phyloP scores from a whole-genome alignment of 805 yeast species.

The Cyberlindnera lachancei region DNA sequence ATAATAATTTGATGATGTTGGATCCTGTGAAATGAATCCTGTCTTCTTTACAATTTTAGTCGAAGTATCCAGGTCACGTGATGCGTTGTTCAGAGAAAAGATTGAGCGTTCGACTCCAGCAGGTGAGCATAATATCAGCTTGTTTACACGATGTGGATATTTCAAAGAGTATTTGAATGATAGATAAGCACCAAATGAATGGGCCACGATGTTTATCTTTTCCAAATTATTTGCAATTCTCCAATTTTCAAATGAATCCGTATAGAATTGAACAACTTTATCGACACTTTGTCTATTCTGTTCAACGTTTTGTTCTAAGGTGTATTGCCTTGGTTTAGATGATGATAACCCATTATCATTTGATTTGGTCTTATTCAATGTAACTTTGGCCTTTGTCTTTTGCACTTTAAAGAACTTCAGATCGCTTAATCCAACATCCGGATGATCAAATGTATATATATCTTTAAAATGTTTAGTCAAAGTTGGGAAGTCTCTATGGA shows the following conservation, averaged over 20 bases:
- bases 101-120: slow-evolving; percentile 72
- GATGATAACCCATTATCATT: too few relatives aligned
- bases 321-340: slow-evolving; percentile 7
- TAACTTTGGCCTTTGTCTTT: slow-evolving; percentile 9
- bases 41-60: too few relatives aligned
- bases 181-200: slow-evolving; percentile 75
- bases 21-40: slow-evolving; percentile 9
- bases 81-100: slow-evolving; percentile 41
- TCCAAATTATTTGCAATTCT: slow-evolving; percentile 39
- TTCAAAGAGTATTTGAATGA: slow-evolving; percentile 54
- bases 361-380: slow-evolving; percentile 4
- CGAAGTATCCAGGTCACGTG: too few relatives aligned
- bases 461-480: slow-evolving; percentile 41
- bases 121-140: slow-evolving; percentile 61
- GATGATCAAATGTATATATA: slow-evolving; percentile 62
- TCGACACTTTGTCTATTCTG: slow-evolving; percentile 17
- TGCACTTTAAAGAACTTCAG: slow-evolving; percentile 15
- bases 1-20: slow-evolving; percentile 19
- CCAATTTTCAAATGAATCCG: slow-evolving; percentile 61
- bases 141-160: slow-evolving; percentile 46
- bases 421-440: slow-evolving; percentile 62
- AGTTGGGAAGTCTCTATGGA: slow-evolving; percentile 57
- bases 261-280: slow-evolving; percentile 47
- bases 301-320: slow-evolving; percentile 14
- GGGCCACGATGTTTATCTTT: slow-evolving; percentile 60